Base-by-base conservation (phyloP, 2,329 filamentous ascomycete genomes). In the Diaporthe destruens region DNA sequence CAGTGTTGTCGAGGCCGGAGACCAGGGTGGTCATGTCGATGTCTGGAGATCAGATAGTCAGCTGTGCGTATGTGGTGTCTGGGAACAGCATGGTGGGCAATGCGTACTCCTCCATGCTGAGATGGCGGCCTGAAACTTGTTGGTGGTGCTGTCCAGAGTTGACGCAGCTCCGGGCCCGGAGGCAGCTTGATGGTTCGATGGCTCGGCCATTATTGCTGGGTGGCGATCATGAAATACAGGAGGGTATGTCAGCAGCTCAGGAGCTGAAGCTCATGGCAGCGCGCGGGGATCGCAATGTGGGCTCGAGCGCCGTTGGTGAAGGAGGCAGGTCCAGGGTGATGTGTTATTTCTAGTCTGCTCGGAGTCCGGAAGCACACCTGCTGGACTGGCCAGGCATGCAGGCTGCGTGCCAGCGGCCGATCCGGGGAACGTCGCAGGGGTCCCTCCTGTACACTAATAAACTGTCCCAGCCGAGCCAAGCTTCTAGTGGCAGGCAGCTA, bases 51-150 rank as follows among this genome's bases (percentile, higher is more conserved):
- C 2, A 29, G n/a, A 3, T 11, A 29, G 72, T 61, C 65, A 75
- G 74, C 68, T 42, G 72, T 63, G 55, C 65, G 25, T 16, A 20
- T 25, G 14, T 39, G 55, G 54, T 25, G 11, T 53, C 57, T 23
- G 65, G 56, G 56, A 56, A 68, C 51, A 71, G 42, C 65, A 47
- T 67, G 42, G 69, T 65, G 63, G 59, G 65, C 57, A 69, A 63
- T 39, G 32, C 86, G 73, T 89, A 98, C 95, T 95, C 86, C 96
- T 92, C 96, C 96, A 99, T 81, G 95, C 94, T 75, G 94, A 94
- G 77, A 99, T 97, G 71, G 96, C 96, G 80, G 92, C 93, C 82
- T 99, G 96, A 81, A 99, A 99, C 83, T 98, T 98, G 86, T 97
- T 98, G 77, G 92, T 91, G 47, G 89, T 89, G 63, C 91, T 89